Base-by-base conservation (phyloP, 768 basidiomycete genomes). In the Boletus reticuloceps region DNA sequence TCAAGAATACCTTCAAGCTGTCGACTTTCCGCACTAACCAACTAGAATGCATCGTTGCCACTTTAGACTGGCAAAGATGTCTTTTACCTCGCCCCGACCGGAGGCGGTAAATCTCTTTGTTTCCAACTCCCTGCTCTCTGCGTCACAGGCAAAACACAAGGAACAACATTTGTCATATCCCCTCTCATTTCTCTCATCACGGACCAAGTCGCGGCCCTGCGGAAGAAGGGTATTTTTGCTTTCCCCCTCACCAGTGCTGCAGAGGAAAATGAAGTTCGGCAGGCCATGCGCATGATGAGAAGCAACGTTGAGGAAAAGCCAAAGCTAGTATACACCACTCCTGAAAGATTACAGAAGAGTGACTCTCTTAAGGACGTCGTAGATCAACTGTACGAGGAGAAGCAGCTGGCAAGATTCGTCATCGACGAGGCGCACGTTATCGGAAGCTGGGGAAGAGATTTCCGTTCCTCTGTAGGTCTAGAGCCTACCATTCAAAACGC, bases 391-490 rank as follows among this genome's bases (percentile, higher is more conserved):
- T 79, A 94, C 64, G 65, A 72, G 7, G 66, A 73, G 25, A 74
- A 78, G 5, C 74, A 80, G 53, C 68, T 99, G 39, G 94, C 92
- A 14, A 77, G 96, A 32, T 96, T 99, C 67, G 94, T 97, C 1
- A 81, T 98, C 48, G 97, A 99, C 67, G 97, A 99, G 69, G 96
- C 94, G 3, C 97, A 99, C 69, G 94, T 93, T 68, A 90, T 98
- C 41, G 87, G 85, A 14, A 85, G 86, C 20, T 98, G 97, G 97
- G 97, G 96, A 7, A 85, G 94, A 64, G 88, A 94, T 67, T 95
- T 97, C 65, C 84, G 96, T 47, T 82, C 83, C n/a, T 82, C 89
- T 25, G 89, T 91, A 72, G 61, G 86, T 69, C 44, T 37, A 14
- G 27, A n/a, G 11, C 52, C 42, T 49, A 11, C 47, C 53, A 10